Base-by-base conservation (phyloP, 139 green algal species). In the Raphidocelis subcapitata region DNA sequence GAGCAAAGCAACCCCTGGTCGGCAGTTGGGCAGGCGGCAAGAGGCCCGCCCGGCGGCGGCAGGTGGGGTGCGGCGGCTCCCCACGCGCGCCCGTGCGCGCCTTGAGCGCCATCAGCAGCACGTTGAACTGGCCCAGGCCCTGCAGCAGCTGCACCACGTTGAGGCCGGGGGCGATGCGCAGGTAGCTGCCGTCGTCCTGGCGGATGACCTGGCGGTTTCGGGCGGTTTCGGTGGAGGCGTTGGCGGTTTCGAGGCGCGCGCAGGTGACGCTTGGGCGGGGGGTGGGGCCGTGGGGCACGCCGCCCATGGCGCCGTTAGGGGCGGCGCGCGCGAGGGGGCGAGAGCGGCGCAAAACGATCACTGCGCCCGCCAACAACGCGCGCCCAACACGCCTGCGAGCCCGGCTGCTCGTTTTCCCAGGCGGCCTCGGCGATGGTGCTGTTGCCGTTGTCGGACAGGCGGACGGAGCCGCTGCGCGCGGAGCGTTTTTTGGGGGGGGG, bases 81-180 rank as follows among this genome's bases (percentile, higher is more conserved):
- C 41, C 4, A 8, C 14, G 15, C 32, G 20, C 60, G 5, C 16
- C 60, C 66, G 21, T 46, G 5, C 70, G 1, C n/a, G 85, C 83
- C 81, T 87, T 59, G 5, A 91, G 73, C 5, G 83, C 85, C 24
- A 78, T 51, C 35, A 89, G 65, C 52, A 89, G 83, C 31, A 76
- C 87, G 18, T 56, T 46, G 74, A 84, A 88, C 20, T 65, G 29
- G 23, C 81, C 83, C n/a, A 82, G 29, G 12, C n/a, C 65, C 0
- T 65, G 49, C 21, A 91, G 81, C 57, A 83, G 62, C 8, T 82
- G 73, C 21, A 91, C 21, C 29, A 91, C 72, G 44, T 79, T 69
- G 16, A 61, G 51, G 69, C 33, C 81, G 52, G 75, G 74, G 4
- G 49, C 41, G 3, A 89, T 26, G 24, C 29, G 20, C 33, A 24